Conservation (phyloP, 2,329 filamentous ascomycete species). For the Byssochlamys sp. region DNA sequence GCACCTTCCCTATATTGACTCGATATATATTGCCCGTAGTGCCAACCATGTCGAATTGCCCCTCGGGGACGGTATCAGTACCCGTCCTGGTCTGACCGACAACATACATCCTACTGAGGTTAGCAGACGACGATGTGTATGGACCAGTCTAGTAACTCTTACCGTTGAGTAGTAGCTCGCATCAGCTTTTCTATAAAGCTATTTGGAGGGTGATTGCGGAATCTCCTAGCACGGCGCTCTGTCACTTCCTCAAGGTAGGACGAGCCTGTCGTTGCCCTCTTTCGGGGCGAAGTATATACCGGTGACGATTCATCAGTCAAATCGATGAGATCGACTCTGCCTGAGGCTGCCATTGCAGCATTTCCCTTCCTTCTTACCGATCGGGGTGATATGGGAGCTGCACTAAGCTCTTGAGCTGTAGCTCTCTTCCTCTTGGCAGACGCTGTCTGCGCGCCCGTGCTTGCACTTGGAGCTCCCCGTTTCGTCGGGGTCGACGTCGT, state of each 20-base stretch:
- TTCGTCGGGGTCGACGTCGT: background rate
- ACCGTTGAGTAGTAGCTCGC: constrained; percentile 42
- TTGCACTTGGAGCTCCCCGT: background rate
- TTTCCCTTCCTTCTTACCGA: constrained; percentile 10
- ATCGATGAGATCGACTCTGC: constrained; percentile 8
- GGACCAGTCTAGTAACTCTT: constrained; percentile 1
- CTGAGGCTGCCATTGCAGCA: background rate
- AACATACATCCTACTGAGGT: constrained; percentile 44
- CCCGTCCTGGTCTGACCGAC: constrained; percentile 41
- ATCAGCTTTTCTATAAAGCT: constrained; percentile 39
- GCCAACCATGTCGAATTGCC: constrained; percentile 50
- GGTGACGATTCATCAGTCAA: constrained; percentile 7
- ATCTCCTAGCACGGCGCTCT: constrained; percentile 34
- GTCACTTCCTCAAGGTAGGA: background rate
- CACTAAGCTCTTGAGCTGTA: background rate
- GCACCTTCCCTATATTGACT: constrained; percentile 44
- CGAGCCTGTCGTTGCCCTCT: background rate
- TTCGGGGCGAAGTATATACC: background rate
- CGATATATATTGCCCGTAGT: constrained; percentile 55
- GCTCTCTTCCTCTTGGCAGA: background rate
- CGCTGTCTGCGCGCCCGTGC: background rate
- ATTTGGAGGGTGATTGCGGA: constrained; percentile 35
- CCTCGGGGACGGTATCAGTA: constrained; percentile 37
- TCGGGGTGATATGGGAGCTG: background rate
- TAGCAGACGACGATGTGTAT: background rate